Evolutionary conservation across 495 filamentous ascomycete species (phyloP).

Genomic region (Annulohypoxylon bovei): DNA sequence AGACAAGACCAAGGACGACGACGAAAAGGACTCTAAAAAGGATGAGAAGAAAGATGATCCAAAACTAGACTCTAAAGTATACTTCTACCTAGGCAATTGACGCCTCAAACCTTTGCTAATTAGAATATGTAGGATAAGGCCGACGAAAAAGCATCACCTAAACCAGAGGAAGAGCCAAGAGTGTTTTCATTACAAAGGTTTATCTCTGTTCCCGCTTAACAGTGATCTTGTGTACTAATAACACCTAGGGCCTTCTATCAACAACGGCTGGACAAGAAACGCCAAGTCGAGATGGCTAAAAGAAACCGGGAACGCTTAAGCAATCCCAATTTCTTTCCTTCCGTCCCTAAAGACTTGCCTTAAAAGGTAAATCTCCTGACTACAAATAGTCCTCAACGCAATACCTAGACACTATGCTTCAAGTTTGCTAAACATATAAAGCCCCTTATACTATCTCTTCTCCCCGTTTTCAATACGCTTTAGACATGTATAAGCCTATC

Average conservation of each 20-base stretch:
- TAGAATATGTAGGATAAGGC: conserved; percentile 62
- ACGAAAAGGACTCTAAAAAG: conserved; percentile 53
- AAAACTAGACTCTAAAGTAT: conserved; percentile 29
- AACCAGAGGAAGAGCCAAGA: conserved; percentile 70
- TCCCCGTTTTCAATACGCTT: not conserved
- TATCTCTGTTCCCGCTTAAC: conserved; percentile 11
- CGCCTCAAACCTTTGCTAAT: conserved; percentile 15
- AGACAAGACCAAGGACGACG: conserved; percentile 56
- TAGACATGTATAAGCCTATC: conserved; percentile 18
- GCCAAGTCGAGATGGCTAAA: conserved; percentile 81
- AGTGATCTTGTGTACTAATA: conserved; percentile 33
- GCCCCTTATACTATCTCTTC: not conserved
- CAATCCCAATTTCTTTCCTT: conserved; percentile 82
- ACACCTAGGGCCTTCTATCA: conserved; percentile 82
- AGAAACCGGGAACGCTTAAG: conserved; percentile 83
- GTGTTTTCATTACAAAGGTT: conserved; percentile 90
- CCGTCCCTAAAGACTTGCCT: conserved; percentile 77
- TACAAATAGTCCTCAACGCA: conserved; percentile 1
- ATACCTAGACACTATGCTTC: not conserved
- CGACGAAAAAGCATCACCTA: conserved; percentile 58
- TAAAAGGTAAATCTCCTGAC: conserved; percentile 44
- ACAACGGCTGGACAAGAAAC: conserved; percentile 79
- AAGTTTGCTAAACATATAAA: not conserved
- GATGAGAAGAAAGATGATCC: conserved; percentile 43
- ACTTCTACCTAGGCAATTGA: conserved; percentile 16